Conservation (phyloP, 257 asterid species). For the Solanum dulcamara region DNA sequence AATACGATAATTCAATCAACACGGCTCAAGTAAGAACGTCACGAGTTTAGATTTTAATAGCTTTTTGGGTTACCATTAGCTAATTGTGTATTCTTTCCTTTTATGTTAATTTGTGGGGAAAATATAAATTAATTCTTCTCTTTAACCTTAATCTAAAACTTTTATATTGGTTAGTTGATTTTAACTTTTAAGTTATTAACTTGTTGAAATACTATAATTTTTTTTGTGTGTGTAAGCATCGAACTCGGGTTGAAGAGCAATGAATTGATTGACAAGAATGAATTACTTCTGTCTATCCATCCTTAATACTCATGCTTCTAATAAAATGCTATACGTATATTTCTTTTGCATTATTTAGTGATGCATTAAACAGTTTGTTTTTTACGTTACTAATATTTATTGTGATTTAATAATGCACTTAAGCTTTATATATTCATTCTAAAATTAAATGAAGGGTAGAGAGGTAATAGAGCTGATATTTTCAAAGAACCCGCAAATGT, state of each 20-base stretch:
- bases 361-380: not conserved
- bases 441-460: not conserved
- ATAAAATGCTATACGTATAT: not conserved
- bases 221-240: not conserved
- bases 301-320: too few species aligned
- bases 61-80: not conserved
- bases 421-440: not conserved
- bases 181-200: not conserved
- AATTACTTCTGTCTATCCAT: not conserved
- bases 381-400: not conserved
- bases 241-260: not conserved
- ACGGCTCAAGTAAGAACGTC: not conserved
- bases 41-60: not conserved
- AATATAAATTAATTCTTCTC: not conserved
- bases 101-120: not conserved
- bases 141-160: not conserved
- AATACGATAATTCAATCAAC: not conserved
- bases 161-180: not conserved
- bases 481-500: not conserved
- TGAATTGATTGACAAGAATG: not conserved
- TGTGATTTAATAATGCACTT: not conserved
- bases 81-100: not conserved
- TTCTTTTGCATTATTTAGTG: not conserved
- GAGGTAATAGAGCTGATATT: not conserved
- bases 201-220: not conserved